These are phyloP conservation scores for Saccharomyces hybrid DNA, from an alignment of 1,139 yeast species.

Conservation along the genomic window DNA sequence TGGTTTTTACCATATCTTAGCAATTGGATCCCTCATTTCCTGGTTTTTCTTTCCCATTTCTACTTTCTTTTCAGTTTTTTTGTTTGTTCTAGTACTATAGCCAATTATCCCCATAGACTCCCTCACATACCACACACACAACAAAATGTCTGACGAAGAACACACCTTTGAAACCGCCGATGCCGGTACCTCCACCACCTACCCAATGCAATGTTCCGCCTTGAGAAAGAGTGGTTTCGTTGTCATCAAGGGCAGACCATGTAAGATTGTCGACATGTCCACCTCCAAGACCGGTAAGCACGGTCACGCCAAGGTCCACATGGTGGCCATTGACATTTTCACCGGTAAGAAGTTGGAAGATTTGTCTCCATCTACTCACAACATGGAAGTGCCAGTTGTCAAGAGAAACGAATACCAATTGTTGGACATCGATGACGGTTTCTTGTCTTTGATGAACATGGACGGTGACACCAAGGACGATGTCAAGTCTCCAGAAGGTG, in stretches of 20 bases:
- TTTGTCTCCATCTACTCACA: constrained; percentile 99
- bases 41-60: not conserved
- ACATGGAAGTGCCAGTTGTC: constrained; percentile 99
- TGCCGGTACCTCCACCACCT: constrained; percentile 98
- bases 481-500: constrained; percentile 97
- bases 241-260: constrained; percentile 97
- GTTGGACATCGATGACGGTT: constrained; percentile 97
- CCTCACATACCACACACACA: constrained; percentile 2
- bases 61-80: not conserved
- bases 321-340: constrained; percentile 97
- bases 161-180: constrained; percentile 96
- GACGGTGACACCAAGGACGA: constrained; percentile 99
- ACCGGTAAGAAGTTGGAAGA: constrained; percentile 99
- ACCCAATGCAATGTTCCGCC: constrained; percentile 99
- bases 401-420: constrained; percentile 92
- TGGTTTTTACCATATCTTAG: not conserved
- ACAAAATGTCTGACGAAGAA: constrained; percentile 70
- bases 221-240: constrained; percentile 99
- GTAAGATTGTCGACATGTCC: constrained; percentile 99
- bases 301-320: constrained; percentile 99
- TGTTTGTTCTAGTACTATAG: not conserved
- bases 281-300: constrained; percentile 99
- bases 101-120: not conserved
- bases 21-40: not conserved
- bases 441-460: constrained; percentile 89